Conservation (phyloP, 2,329 filamentous ascomycete genomes). For the Penicillium sp. region DNA sequence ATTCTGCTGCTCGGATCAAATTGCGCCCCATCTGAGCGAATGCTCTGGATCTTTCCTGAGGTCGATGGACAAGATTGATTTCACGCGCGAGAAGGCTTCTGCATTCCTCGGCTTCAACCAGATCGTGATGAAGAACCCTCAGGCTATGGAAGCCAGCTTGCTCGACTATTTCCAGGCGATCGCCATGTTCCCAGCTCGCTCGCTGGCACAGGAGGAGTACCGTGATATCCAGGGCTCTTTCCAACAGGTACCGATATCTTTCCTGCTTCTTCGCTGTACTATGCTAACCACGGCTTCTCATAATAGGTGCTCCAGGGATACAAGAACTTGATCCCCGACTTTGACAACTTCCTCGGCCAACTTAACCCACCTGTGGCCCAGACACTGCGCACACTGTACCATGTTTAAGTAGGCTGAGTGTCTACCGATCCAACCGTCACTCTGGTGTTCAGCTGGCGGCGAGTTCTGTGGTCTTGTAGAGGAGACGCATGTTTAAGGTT, state of each 20-base stretch:
- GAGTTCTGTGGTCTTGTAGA: neutral
- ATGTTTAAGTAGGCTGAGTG: slow-evolving; percentile 31
- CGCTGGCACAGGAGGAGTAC: slow-evolving; percentile 58
- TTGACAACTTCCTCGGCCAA: slow-evolving; percentile 45
- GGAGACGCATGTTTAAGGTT: neutral
- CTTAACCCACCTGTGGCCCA: slow-evolving; percentile 39
- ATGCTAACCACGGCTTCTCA: neutral
- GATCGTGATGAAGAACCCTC: slow-evolving; percentile 79
- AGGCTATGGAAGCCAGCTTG: slow-evolving; percentile 84
- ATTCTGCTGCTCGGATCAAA: slow-evolving; percentile 67
- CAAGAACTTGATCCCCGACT: slow-evolving; percentile 47
- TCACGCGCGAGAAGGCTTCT: slow-evolving; percentile 89
- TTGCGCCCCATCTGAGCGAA: slow-evolving; percentile 73
- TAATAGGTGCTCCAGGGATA: slow-evolving; percentile 46
- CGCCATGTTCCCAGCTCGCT: slow-evolving; percentile 63
- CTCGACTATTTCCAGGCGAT: slow-evolving; percentile 79
- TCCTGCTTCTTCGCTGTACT: neutral
- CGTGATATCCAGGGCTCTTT: slow-evolving; percentile 66
- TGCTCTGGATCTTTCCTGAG: slow-evolving; percentile 80
- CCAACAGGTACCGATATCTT: slow-evolving; percentile 61
- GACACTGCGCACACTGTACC: slow-evolving; percentile 43
- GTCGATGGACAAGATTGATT: slow-evolving; percentile 77
- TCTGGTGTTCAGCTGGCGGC: neutral
- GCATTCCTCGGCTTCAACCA: slow-evolving; percentile 87
- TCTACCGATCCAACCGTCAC: neutral